Conservation (phyloP, 176 grass and related monocot species). For the Cenchrus americanus region DNA sequence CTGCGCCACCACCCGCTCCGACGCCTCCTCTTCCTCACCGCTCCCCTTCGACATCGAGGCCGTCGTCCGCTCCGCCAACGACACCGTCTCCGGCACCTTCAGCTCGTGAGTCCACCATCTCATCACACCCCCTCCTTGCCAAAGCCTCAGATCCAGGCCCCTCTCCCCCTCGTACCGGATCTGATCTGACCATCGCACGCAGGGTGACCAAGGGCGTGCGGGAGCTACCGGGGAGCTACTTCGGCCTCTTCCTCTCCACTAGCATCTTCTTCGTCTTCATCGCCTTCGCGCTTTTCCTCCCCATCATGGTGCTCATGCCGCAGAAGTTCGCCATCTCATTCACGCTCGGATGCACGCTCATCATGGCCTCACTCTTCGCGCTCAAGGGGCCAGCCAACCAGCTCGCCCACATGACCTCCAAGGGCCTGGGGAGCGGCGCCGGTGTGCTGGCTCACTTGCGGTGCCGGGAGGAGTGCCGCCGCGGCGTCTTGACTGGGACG, state of each 20-base stretch:
- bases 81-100: conserved; percentile 90
- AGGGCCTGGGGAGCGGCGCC: no score
- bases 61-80: conserved; percentile 86
- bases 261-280: conserved; percentile 95
- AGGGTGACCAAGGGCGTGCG: conserved; percentile 87
- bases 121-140: neutral
- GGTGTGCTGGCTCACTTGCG: no score
- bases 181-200: conserved; percentile 35
- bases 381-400: conserved; percentile 86
- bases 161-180: neutral
- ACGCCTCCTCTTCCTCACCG: conserved; percentile 49
- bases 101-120: conserved; percentile 53
- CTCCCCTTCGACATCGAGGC: conserved; percentile 93
- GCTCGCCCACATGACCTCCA: conserved; percentile 91
- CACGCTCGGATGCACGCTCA: conserved; percentile 87
- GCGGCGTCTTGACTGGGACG: no score
- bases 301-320: conserved; percentile 92
- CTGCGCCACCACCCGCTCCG: conserved; percentile 70
- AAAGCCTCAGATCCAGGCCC: conserved; percentile 11
- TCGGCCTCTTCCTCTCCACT: conserved; percentile 85
- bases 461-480: no score
- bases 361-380: conserved; percentile 93
- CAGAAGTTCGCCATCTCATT: conserved; percentile 98
- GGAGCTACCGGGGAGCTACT: conserved; percentile 93
- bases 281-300: conserved; percentile 89